These are phyloP conservation scores for Panicum miliaceum DNA, from an alignment of 176 grass and related monocot species.

Conservation along the genomic window DNA sequence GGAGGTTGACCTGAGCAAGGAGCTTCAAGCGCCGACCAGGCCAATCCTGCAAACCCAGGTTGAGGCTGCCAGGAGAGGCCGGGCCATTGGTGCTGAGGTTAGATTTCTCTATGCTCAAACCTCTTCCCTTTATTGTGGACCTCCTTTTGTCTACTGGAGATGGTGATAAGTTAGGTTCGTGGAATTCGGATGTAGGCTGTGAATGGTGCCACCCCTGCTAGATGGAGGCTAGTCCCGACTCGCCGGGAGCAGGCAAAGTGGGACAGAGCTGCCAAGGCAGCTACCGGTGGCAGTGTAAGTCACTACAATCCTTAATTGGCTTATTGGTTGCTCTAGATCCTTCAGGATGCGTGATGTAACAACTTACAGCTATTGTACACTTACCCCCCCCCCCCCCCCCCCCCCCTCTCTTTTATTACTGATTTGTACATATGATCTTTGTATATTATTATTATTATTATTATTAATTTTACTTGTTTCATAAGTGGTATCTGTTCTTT, in stretches of 20 bases:
- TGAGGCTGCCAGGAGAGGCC: conserved; percentile 69
- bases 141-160: conserved; percentile 17
- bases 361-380: background rate
- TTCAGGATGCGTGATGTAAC: background rate
- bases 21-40: conserved; percentile 74
- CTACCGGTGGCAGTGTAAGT: conserved; percentile 84
- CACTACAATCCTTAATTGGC: background rate
- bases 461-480: background rate
- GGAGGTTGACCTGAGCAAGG: conserved; percentile 93
- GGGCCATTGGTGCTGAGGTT: conserved; percentile 56
- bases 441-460: too few species aligned
- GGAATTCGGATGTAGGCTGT: conserved; percentile 49
- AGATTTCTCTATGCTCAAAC: conserved; percentile 27
- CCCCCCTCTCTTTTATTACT: background rate
- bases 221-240: conserved; percentile 93
- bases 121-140: background rate
- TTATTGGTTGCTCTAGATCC: conserved; percentile 28
- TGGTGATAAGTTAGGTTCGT: conserved; percentile 28
- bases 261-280: conserved; percentile 75
- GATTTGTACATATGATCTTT: too few species aligned
- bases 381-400: background rate
- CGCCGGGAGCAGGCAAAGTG: conserved; percentile 84
- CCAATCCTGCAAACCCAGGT: conserved; percentile 83
- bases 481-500: background rate
- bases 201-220: conserved; percentile 48